Evolutionary conservation across 176 grass and related monocot species (phyloP).

Genomic region (Oryza coarctata): DNA sequence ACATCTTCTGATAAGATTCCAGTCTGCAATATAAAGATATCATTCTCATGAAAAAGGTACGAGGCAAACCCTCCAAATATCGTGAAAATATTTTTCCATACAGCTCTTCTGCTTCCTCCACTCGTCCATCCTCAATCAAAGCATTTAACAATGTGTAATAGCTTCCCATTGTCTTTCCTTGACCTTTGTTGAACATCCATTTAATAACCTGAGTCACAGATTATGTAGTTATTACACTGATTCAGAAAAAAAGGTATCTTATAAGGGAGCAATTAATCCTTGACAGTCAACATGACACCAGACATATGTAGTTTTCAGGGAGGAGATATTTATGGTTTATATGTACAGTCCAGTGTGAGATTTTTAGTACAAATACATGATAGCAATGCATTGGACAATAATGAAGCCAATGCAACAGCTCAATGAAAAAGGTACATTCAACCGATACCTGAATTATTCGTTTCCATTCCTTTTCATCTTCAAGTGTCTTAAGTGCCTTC

Average conservation of each 20-base stretch:
- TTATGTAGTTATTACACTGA: background rate
- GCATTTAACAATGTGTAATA: slow-evolving; percentile 90
- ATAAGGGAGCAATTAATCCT: background rate
- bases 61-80: slow-evolving; percentile 87
- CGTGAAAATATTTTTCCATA: slow-evolving; percentile 74
- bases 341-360: background rate
- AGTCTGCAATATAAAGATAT: slow-evolving; percentile 59
- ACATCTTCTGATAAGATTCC: slow-evolving; percentile 78
- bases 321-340: background rate
- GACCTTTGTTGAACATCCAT: slow-evolving; percentile 99
- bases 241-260: slow-evolving; percentile 10
- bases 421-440: background rate
- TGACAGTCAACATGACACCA: background rate
- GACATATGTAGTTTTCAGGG: background rate
- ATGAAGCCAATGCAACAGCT: background rate
- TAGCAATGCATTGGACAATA: background rate
- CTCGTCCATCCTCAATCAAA: slow-evolving; percentile 70
- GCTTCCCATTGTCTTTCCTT: slow-evolving; percentile 97
- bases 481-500: slow-evolving; percentile 85
- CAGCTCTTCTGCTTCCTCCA: slow-evolving; percentile 89
- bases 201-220: slow-evolving; percentile 72
- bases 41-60: slow-evolving; percentile 87
- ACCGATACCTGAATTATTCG: slow-evolving; percentile 82
- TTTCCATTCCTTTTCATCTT: slow-evolving; percentile 94
- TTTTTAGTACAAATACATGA: background rate